Evolutionary conservation across 257 asterid species (phyloP).

Genomic region (Fraxinus quadrangulata): DNA sequence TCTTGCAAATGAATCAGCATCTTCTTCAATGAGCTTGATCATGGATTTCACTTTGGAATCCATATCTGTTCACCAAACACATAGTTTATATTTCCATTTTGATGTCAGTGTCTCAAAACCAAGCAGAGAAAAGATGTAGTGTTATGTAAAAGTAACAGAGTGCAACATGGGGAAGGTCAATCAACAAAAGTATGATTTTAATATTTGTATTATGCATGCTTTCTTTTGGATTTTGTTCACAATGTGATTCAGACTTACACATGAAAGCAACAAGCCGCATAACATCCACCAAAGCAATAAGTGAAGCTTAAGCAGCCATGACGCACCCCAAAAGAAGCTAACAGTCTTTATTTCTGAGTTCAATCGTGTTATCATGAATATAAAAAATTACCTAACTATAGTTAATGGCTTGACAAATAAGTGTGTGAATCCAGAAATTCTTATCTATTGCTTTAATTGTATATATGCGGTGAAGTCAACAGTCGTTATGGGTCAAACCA

Average conservation of each 20-base stretch:
- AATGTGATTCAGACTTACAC: too few species aligned
- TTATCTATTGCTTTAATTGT: background rate
- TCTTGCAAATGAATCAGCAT: slow-evolving; percentile 94
- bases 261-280: background rate
- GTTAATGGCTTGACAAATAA: background rate
- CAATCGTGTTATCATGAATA: background rate
- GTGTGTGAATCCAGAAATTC: background rate
- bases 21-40: slow-evolving; percentile 95
- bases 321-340: background rate
- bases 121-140: background rate
- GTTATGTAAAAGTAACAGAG: background rate
- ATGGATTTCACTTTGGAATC: slow-evolving; percentile 82
- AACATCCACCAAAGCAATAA: background rate
- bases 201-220: background rate
- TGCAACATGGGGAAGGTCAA: background rate
- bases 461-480: background rate
- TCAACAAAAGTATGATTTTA: background rate
- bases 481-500: background rate
- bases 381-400: background rate
- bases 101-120: background rate
- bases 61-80: slow-evolving; percentile 59
- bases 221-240: background rate
- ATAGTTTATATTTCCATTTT: background rate
- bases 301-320: background rate
- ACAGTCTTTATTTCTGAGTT: background rate